phyloP scores from a whole-genome alignment of 2,329 filamentous ascomycete genomes.

The Hypoxylon sp. region DNA sequence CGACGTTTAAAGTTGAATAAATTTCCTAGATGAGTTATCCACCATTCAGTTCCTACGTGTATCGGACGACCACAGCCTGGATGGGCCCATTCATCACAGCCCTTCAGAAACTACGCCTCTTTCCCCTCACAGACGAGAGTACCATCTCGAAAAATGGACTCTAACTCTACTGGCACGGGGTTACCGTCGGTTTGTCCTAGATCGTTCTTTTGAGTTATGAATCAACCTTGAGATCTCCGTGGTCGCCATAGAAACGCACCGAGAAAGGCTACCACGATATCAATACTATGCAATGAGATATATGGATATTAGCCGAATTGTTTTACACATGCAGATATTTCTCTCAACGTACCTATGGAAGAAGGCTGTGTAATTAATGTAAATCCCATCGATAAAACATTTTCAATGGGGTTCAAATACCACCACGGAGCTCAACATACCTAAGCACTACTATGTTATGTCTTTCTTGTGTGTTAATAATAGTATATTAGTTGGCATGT shows the following conservation, averaged over 20 bases:
- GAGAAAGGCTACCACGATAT: slow-evolving; percentile 9
- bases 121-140: neutral
- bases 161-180: neutral
- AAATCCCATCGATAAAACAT: neutral
- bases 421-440: slow-evolving; percentile 3
- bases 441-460: slow-evolving; percentile 29
- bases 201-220: neutral
- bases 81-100: neutral
- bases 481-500: slow-evolving; percentile 30
- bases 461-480: slow-evolving; percentile 25
- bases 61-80: slow-evolving; percentile 4
- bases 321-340: neutral
- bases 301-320: neutral
- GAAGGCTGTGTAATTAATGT: neutral
- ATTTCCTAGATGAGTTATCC: neutral
- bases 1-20: slow-evolving; percentile 4
- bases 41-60: neutral
- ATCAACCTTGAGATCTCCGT: slow-evolving; percentile 3
- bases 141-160: slow-evolving; percentile 2
- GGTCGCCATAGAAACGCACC: slow-evolving; percentile 25
- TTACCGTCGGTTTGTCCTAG: neutral
- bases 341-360: neutral
- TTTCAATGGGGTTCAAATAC: neutral
- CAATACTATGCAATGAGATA: neutral
- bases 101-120: neutral